A percentile compares a stretch with the other conserved stretches of the same genome.
These are phyloP conservation scores for Eimeria praecox DNA, from an alignment of 169 alveolate genomes.

Conservation along the genomic window DNA sequence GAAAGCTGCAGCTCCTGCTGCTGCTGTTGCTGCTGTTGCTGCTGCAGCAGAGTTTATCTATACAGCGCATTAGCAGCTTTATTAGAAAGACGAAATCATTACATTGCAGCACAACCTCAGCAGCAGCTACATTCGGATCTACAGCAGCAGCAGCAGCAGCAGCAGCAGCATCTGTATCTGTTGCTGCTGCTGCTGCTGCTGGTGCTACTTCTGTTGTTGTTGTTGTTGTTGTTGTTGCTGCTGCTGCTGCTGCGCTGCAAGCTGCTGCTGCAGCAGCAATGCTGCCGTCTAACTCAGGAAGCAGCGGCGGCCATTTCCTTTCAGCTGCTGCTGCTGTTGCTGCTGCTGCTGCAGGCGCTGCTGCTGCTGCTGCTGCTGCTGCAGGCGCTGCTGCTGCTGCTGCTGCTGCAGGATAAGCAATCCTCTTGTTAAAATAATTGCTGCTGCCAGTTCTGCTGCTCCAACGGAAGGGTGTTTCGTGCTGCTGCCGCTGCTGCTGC, in stretches of 20 bases:
- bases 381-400: conserved; percentile 16
- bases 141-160: conserved; percentile 2
- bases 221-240: too few relatives aligned
- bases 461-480: background rate
- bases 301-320: background rate
- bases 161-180: background rate
- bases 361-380: too few relatives aligned
- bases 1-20: conserved; percentile 22
- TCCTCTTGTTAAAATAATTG: background rate
- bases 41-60: background rate
- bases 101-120: conserved; percentile 6
- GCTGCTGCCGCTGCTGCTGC: background rate
- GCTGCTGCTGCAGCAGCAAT: conserved; percentile 8
- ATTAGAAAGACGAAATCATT: background rate
- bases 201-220: too few relatives aligned
- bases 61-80: conserved; percentile 10
- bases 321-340: background rate
- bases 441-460: conserved; percentile 8
- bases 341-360: too few relatives aligned
- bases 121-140: background rate
- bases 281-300: background rate
- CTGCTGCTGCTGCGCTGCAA: background rate
- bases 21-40: conserved; percentile 38
- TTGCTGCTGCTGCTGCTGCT: conserved; percentile 17
- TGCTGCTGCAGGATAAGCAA: background rate